phyloP scores from a whole-genome alignment of 1,284 basidiomycete genomes.

The Microbotryum saponariae region DNA sequence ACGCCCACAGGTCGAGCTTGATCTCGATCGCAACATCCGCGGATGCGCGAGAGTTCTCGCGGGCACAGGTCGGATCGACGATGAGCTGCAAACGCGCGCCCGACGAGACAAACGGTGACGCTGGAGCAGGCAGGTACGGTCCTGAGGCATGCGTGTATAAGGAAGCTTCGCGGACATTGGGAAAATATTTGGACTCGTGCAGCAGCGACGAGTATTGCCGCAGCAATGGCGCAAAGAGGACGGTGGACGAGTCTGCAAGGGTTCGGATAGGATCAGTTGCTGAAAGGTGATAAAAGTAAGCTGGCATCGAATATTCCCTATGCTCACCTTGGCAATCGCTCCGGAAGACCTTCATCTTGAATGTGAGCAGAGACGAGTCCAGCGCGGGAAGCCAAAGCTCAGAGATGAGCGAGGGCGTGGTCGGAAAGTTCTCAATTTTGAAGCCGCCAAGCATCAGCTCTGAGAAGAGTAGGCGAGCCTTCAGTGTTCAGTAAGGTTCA shows the following conservation, averaged over 20 bases:
- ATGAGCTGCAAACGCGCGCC: constrained; percentile 29
- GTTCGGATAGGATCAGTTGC: neutral
- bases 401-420: constrained; percentile 15
- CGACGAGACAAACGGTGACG: constrained; percentile 4
- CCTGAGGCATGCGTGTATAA: constrained; percentile 34
- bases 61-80: constrained; percentile 32
- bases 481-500: neutral
- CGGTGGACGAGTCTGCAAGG: constrained; percentile 8
- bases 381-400: constrained; percentile 27
- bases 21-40: constrained; percentile 18
- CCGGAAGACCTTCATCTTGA: constrained; percentile 12
- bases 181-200: constrained; percentile 34
- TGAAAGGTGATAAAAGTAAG: too few relatives aligned
- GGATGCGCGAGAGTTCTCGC: neutral
- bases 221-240: constrained; percentile 32
- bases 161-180: constrained; percentile 25
- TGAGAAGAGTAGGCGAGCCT: neutral
- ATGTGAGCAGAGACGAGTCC: constrained; percentile 27
- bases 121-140: constrained; percentile 27
- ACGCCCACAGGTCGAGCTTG: constrained; percentile 24
- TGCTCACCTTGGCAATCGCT: constrained; percentile 19
- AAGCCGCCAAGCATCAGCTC: constrained; percentile 15
- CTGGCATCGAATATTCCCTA: too few relatives aligned
- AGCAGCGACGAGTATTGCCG: constrained; percentile 20
- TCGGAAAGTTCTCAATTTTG: constrained; percentile 3